Evolutionary conservation across 352 stramenopile genomes (phyloP).

Genomic region (Paralagenidium karlingii): DNA sequence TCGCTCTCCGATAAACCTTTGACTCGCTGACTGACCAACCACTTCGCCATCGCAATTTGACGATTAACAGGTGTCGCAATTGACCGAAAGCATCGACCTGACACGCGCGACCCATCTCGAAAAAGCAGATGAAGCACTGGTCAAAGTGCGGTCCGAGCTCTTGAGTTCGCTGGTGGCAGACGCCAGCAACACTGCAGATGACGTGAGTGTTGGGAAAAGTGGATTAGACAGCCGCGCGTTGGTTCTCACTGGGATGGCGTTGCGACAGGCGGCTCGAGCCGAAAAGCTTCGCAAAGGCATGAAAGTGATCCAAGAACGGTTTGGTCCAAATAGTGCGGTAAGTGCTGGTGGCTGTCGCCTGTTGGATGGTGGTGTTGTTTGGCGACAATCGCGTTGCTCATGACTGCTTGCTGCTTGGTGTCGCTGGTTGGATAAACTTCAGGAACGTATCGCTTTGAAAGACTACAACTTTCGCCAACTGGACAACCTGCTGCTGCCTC

Average conservation of each 20-base stretch:
- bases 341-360: too few species aligned
- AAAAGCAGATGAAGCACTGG: conserved; percentile 58
- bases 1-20: not conserved
- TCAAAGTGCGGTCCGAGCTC: conserved; percentile 63
- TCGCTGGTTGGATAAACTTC: too few species aligned
- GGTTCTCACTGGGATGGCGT: not conserved
- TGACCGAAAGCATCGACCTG: conserved; percentile 78
- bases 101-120: conserved; percentile 70
- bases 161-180: conserved; percentile 51
- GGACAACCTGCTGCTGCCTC: conserved; percentile 69
- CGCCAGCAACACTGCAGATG: conserved; percentile 43
- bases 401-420: too few species aligned
- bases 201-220: conserved; percentile 12
- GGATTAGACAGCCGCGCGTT: not conserved
- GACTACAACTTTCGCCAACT: conserved; percentile 86
- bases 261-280: conserved; percentile 4
- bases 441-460: conserved; percentile 76
- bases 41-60: not conserved
- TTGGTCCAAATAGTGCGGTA: conserved; percentile 73
- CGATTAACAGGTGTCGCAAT: conserved; percentile 56
- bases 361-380: not conserved
- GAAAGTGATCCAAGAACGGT: conserved; percentile 67
- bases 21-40: not conserved
- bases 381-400: not conserved
- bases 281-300: conserved; percentile 74